Base-by-base conservation (phyloP, 352 stramenopile species). In the Pythium insidiosum region DNA sequence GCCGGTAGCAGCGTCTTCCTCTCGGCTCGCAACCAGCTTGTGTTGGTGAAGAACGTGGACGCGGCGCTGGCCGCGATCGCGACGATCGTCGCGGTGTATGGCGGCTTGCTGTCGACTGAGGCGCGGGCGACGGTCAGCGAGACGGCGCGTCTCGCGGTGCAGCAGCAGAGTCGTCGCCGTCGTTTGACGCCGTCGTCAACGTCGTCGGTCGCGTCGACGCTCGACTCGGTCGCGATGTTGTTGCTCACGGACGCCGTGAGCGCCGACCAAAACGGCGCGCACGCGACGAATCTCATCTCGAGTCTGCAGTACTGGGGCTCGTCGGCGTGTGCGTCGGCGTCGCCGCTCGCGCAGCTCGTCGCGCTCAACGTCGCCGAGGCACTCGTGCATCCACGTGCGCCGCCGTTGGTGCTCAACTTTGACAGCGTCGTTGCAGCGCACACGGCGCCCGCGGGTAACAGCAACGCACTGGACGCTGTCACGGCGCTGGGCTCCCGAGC, bases 301-400 rank as follows among this genome's bases (percentile, higher is more conserved):
- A 72, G 63, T 15, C 49, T 88, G 21, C 55, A 76, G 42, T 76
- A 74, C 43, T 88, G 69, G 76, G 61, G 54, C 43, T 68, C 59
- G 20, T 61, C 51, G 23, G 54, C 26, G 9, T 48, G 34, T 11
- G 5, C 58, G 12, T 54, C 58, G 11, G 5, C 58, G 12, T 54
- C 58, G 11, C 53, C 63, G 41, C 53, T 68, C 19, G 19, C 84
- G 9, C 66, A 75, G 42, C 56, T 84, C 6, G 36, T 85, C 5
- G 74, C 75, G 19, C 58, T 84, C 1, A 88, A 72, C 34, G 69
- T 63, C 10, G 66, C 73, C 22, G 80, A 93, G 40, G 69, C 69
- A 6, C 53, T 90, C 37, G 47, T 93, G 35, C 80, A 90, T 28
- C 80, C 77, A 11, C 76, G 80, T 35, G 77, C 63, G 0, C 77